phyloP scores from a whole-genome alignment of 164 flowering plant genomes.

The Aristolochia contorta region DNA sequence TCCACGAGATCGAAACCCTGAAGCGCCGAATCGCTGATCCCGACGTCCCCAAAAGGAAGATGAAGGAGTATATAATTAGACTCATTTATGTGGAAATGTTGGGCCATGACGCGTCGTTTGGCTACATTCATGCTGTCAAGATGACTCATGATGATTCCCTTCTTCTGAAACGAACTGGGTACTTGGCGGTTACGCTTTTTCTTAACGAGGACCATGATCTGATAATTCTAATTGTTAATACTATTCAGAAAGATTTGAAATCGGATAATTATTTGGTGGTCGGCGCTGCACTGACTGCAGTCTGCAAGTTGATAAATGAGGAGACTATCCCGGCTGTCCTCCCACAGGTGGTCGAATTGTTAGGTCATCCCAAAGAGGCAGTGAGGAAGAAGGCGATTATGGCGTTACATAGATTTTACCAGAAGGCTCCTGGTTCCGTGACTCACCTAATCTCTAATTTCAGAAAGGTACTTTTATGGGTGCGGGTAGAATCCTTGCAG shows the following conservation, averaged over 20 bases:
- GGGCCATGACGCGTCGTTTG: constrained; percentile 98
- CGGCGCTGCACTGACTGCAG: constrained; percentile 83
- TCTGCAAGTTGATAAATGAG: constrained; percentile 86
- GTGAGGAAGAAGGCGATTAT: constrained; percentile 96
- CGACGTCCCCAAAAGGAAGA: constrained; percentile 77
- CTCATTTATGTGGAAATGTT: constrained; percentile 92
- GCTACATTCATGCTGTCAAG: constrained; percentile 96
- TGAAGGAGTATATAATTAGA: constrained; percentile 94
- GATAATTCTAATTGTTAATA: constrained; percentile 87
- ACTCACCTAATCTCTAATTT: constrained; percentile 70
- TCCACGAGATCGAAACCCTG: constrained; percentile 78
- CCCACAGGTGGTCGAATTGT: constrained; percentile 80
- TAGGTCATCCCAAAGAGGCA: constrained; percentile 74
- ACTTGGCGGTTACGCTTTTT: constrained; percentile 86
- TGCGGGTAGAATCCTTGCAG: too few species aligned
- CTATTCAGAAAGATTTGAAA: constrained; percentile 93
- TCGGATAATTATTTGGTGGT: constrained; percentile 85
- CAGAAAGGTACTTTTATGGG: constrained; percentile 43
- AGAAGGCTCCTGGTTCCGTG: constrained; percentile 67
- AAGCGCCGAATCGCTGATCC: constrained; percentile 70
- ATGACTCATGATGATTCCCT: constrained; percentile 88
- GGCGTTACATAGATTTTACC: constrained; percentile 91
- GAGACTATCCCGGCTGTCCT: constrained; percentile 98
- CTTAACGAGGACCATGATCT: constrained; percentile 89
- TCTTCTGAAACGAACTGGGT: constrained; percentile 74